These are phyloP conservation scores for Gautieria morchelliformis DNA, from an alignment of 768 basidiomycete species.

Conservation along the genomic window DNA sequence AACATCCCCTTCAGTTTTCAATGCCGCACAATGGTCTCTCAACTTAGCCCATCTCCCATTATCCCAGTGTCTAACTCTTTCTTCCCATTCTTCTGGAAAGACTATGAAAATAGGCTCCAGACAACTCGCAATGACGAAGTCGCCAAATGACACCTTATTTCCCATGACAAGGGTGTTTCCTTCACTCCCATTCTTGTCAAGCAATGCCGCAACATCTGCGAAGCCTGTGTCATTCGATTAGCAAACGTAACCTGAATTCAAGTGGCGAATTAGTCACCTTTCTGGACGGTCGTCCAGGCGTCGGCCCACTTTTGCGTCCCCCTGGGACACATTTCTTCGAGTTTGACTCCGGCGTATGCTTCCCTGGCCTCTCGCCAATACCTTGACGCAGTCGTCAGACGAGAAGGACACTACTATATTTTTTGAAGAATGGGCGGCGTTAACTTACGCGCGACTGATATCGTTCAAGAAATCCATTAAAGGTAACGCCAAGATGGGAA, in stretches of 20 bases:
- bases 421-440: conserved; percentile 8
- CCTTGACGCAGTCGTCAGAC: not conserved
- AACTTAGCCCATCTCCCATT: not conserved
- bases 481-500: too few relatives aligned
- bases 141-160: conserved; percentile 27
- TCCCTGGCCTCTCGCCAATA: conserved; percentile 34
- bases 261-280: not conserved
- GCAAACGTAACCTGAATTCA: too few relatives aligned
- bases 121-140: conserved; percentile 20
- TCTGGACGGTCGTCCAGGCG: conserved; percentile 30
- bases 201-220: conserved; percentile 1
- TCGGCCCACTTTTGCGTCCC: conserved; percentile 20
- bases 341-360: conserved; percentile 22
- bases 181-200: conserved; percentile 22
- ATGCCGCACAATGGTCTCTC: not conserved
- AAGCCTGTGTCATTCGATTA: conserved; percentile 11
- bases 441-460: conserved; percentile 26
- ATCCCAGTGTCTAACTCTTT: not conserved
- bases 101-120: not conserved
- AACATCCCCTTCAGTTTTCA: not conserved
- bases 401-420: too few relatives aligned
- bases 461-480: conserved; percentile 7
- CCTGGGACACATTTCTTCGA: conserved; percentile 28
- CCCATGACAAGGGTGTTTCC: conserved; percentile 28
- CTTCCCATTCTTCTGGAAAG: not conserved